A percentile compares a stretch with the other conserved stretches of the same genome.
Evolutionary conservation across 2,329 filamentous ascomycete species (phyloP).

Genomic region (Xenoacremonium recifei): DNA sequence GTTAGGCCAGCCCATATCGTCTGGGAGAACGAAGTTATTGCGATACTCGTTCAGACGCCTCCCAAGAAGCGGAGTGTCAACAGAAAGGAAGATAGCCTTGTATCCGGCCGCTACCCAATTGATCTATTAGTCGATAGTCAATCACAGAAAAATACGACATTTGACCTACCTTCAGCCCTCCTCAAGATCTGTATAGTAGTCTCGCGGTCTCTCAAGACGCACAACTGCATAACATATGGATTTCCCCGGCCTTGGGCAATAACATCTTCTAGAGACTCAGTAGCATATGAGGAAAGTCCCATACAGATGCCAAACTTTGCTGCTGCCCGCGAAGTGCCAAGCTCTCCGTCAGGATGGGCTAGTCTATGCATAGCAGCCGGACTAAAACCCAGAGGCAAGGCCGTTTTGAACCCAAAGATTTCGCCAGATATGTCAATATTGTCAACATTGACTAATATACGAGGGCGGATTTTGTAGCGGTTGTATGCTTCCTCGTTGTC

Average conservation of each 20-base stretch:
- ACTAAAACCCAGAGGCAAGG: slow-evolving; percentile 51
- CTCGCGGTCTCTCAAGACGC: slow-evolving; percentile 19
- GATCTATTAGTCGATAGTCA: background rate
- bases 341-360: slow-evolving; percentile 52
- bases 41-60: slow-evolving; percentile 44
- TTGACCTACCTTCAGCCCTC: slow-evolving; percentile 17
- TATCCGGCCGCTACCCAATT: slow-evolving; percentile 33
- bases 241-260: slow-evolving; percentile 16
- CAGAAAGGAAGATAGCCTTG: slow-evolving; percentile 55
- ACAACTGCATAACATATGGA: slow-evolving; percentile 24
- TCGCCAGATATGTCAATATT: slow-evolving; percentile 17
- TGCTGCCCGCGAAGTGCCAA: slow-evolving; percentile 45
- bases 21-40: slow-evolving; percentile 45
- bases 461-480: slow-evolving; percentile 46
- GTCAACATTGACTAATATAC: slow-evolving; percentile 22
- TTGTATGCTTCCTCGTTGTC: slow-evolving; percentile 54
- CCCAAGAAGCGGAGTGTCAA: slow-evolving; percentile 56
- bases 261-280: slow-evolving; percentile 21
- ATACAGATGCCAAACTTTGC: slow-evolving; percentile 27
- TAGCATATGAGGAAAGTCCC: slow-evolving; percentile 22
- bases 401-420: slow-evolving; percentile 32
- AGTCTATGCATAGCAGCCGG: slow-evolving; percentile 54
- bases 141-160: background rate
- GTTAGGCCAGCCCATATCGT: slow-evolving; percentile 37
- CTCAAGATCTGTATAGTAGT: slow-evolving; percentile 18